Evolutionary conservation across 129 eudicot genomes (phyloP).

Genomic region (Arctium minus): DNA sequence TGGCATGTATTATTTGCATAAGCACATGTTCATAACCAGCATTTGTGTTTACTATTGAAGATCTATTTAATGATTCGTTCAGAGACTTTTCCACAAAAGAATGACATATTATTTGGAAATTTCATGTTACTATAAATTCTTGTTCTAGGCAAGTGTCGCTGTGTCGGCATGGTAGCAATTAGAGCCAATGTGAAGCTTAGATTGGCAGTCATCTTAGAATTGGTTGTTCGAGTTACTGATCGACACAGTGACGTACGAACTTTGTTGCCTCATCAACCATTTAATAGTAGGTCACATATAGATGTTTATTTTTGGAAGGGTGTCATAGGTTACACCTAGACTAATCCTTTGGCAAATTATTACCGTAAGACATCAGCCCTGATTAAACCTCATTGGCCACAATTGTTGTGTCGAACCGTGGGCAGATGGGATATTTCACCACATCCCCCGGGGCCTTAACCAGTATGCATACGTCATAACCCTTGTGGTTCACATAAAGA

Average conservation of each 20-base stretch:
- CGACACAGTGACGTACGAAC: not conserved
- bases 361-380: no score
- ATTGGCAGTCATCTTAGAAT: not conserved
- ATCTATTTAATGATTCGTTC: not conserved
- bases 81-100: not conserved
- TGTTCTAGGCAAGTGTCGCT: not conserved
- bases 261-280: not conserved
- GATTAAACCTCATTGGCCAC: no score
- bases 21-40: not conserved
- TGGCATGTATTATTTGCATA: not conserved
- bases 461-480: no score
- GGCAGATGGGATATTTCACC: no score
- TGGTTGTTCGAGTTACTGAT: not conserved
- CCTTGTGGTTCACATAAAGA: not conserved
- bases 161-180: not conserved
- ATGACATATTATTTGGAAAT: not conserved
- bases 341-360: no score
- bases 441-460: no score
- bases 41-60: not conserved
- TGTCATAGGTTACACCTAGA: no score
- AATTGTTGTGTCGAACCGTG: no score
- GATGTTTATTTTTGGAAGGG: not conserved
- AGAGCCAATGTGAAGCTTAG: not conserved
- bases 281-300: not conserved
- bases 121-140: not conserved